phyloP scores from a whole-genome alignment of 306 rosid genomes.

The Inga laurina region DNA sequence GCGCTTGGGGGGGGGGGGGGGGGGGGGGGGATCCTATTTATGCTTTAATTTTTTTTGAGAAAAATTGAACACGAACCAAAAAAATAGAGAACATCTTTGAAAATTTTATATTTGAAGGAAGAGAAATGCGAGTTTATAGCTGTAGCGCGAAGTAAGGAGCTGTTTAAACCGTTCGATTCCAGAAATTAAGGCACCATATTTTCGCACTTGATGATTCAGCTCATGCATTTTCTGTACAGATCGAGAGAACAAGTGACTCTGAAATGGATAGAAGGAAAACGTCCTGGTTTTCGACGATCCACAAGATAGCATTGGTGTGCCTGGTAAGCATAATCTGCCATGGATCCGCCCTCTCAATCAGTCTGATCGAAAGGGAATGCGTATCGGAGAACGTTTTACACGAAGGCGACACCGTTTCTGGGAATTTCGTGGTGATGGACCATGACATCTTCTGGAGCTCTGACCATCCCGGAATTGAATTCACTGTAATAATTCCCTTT shows the following conservation, averaged over 20 bases:
- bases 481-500: constrained; percentile 26
- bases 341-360: constrained; percentile 36
- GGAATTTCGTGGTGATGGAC: constrained; percentile 51
- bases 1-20: too few species aligned
- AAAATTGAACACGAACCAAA: too few species aligned
- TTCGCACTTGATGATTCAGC: constrained; percentile 17
- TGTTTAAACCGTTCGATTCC: constrained; percentile 23
- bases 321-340: constrained; percentile 24
- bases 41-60: background rate
- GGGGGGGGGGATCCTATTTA: background rate
- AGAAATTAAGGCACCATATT: constrained; percentile 31
- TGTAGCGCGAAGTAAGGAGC: constrained; percentile 27
- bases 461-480: constrained; percentile 54
- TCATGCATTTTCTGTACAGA: constrained; percentile 20
- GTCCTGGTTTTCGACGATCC: constrained; percentile 33
- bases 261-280: constrained; percentile 27
- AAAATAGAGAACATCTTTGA: background rate
- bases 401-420: constrained; percentile 41
- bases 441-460: constrained; percentile 53
- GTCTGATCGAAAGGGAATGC: constrained; percentile 42
- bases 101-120: background rate
- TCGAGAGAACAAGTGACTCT: background rate
- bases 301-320: background rate
- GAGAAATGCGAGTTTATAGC: constrained; percentile 21
- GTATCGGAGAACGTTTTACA: constrained; percentile 39